Base-by-base conservation (phyloP, 2,329 filamentous ascomycete genomes). In the Thermothelomyces thermophilus region DNA sequence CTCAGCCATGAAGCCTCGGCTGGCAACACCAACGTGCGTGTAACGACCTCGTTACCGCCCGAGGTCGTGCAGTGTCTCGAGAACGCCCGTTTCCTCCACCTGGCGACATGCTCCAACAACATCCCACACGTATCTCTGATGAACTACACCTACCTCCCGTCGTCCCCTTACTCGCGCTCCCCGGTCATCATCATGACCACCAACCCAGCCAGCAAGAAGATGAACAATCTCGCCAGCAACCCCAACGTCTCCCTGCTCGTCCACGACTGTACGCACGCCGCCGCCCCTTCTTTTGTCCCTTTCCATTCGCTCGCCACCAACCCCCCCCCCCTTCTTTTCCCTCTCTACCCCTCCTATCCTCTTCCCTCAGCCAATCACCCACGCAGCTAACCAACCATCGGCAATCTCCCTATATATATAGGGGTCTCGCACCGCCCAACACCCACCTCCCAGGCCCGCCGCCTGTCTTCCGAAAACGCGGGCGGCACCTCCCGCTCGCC, bases 141-240 rank as follows among this genome's bases (percentile, higher is more conserved):
- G 93, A 96, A 95, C 74, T 97, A 97, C 74, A 97, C 93, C 64
- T 97, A 96, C 71, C 85, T 98, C 19, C 86, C 90, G 34, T 82
- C 77, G 5, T 87, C 86, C 14, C 83, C 82, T 34, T 85, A 82
- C 68, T 77, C 80, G 34, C 64, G 73, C 26, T 19, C 46, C n/a
- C 84, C 89, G n/a, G 86, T 90, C 56, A 94, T 97, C 64, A 86
- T 97, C 75, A 90, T 91, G 86, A 97, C 93, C 49, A 94, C 86
- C 40, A 89, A 89, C 60, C 82, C 84, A 1, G 79, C 82, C 50
- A 88, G 84, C 31, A 84, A 83, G 60, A 93, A 91, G 71, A 89
- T 83, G 26, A 79, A 82, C 60, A 95, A 96, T 66, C 81, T 97
- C 11, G 70, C 85, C 55, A 74, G 79, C 31, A 98, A 98, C 66